Base-by-base conservation (phyloP, 495 filamentous ascomycete species). In the Aspergillus sclerotiicarbonarius region DNA sequence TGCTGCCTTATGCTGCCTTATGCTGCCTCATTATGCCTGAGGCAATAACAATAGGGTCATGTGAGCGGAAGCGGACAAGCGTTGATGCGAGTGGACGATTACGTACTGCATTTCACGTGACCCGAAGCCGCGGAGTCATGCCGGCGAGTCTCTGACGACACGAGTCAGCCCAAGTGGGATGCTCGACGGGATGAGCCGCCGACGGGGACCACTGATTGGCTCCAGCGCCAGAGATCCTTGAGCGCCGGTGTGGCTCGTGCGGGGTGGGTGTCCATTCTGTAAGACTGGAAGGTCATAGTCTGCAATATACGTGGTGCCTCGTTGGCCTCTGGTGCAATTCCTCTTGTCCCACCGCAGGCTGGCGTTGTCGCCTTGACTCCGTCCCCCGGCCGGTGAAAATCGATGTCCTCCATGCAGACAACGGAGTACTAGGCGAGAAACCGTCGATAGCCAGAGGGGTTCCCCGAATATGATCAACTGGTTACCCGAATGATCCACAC, bases 61-160 rank as follows among this genome's bases (percentile, higher is more conserved):
- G 25, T 25, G 25, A 25, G 25, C 25, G 25, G 25, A 46, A 46
- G 44, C 44, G 18, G 44, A 21, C 44, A 7, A 46, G 44, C 25
- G 44, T 46, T 46, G 44, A 46, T 21, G 44, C n/a, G n/a, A 45
- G 25, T 5, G 5, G 25, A 25, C 25, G 25, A 25, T 25, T 25
- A 25, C 25, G 25, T 25, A 25, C 25, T 25, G 25, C 2, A 25
- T 3, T 25, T 25, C 56, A 58, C 21, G 53, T 30, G 39, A 48
- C 53, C 46, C n/a, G 12, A 10, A 20, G 8, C 10, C 13, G 25
- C 25, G 25, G 46, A 29, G 13, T 25, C 18, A 25, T 12, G 32
- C n/a, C 32, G 32, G 16, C 3, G 8, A 56, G 62, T 64, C 58
- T 48, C 51, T 66, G 59, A 62, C 63, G 63, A 62, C 63, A 61